Conservation (phyloP, 768 basidiomycete species). For the Mycena crocata region DNA sequence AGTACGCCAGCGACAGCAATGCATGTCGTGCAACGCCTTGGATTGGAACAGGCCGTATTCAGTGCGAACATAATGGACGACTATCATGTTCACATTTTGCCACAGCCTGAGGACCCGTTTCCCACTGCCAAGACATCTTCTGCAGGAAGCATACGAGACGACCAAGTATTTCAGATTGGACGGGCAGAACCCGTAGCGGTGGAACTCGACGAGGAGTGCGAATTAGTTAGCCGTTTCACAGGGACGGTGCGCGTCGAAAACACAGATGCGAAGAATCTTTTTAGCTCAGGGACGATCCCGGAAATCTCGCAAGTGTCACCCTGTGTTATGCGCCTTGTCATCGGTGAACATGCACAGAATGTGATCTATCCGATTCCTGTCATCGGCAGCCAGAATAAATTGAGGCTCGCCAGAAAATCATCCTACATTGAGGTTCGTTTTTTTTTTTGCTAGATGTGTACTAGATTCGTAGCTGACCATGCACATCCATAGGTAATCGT, state of each 20-base stretch:
- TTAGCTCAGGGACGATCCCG: constrained; percentile 33
- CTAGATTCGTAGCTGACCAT: constrained; percentile 21
- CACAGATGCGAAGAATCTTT: constrained; percentile 26
- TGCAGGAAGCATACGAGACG: background rate
- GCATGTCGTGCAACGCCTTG: background rate
- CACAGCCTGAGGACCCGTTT: constrained; percentile 20
- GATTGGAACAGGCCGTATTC: constrained; percentile 13
- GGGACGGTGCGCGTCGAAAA: constrained; percentile 31
- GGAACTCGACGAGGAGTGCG: constrained; percentile 42
- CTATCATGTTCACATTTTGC: constrained; percentile 17
- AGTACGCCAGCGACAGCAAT: constrained; percentile 13
- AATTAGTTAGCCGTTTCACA: constrained; percentile 34
- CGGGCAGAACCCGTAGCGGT: constrained; percentile 27
- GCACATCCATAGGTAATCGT: constrained; percentile 20
- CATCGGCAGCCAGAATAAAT: constrained; percentile 9
- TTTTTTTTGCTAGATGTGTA: constrained; percentile 32
- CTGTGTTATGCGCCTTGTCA: constrained; percentile 11
- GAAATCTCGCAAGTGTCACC: constrained; percentile 21
- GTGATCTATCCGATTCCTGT: constrained; percentile 17
- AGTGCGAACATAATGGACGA: constrained; percentile 15
- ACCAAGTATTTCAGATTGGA: constrained; percentile 32
- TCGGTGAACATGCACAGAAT: constrained; percentile 36
- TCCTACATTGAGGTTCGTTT: constrained; percentile 47
- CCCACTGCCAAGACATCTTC: background rate
- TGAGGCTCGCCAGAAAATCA: constrained; percentile 16